A percentile compares a stretch with the other conserved stretches of the same genome.
These are phyloP conservation scores for Monsonia emarginata DNA, from an alignment of 441 rosid species.

Conservation along the genomic window DNA sequence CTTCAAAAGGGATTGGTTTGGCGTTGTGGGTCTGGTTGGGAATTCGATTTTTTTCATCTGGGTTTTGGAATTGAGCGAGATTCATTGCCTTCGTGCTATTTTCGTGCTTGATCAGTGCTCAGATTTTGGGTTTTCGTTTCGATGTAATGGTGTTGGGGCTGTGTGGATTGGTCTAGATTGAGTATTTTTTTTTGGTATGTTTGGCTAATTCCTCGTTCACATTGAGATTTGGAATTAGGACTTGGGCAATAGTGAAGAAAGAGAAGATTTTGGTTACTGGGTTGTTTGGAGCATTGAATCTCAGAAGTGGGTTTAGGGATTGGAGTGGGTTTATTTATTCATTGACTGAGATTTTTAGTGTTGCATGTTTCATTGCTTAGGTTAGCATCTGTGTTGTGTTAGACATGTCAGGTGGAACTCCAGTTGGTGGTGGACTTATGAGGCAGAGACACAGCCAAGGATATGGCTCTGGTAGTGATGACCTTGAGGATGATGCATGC, in stretches of 20 bases:
- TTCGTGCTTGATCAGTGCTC: neutral
- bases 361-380: slow-evolving; percentile 2
- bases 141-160: slow-evolving; percentile 7
- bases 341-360: slow-evolving; percentile 2
- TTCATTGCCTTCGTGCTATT: neutral
- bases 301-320: slow-evolving; percentile 10
- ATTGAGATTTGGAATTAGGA: neutral
- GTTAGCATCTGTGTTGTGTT: slow-evolving; percentile 5
- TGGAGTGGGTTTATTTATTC: slow-evolving; percentile 8
- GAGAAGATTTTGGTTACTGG: neutral
- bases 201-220: neutral
- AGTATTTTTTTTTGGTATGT: neutral
- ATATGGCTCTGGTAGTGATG: slow-evolving; percentile 76
- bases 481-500: slow-evolving; percentile 91
- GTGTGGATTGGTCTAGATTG: neutral
- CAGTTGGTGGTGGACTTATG: slow-evolving; percentile 74
- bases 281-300: slow-evolving; percentile 11
- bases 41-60: slow-evolving; percentile 20
- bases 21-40: slow-evolving; percentile 16
- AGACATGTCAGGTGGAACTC: slow-evolving; percentile 85
- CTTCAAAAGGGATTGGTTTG: slow-evolving; percentile 4
- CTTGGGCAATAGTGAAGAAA: neutral
- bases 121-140: neutral
- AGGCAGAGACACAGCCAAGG: slow-evolving; percentile 97
- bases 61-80: slow-evolving; percentile 4